A percentile compares a stretch with the other conserved stretches of the same genome.
These are phyloP conservation scores for Hypoxylon crocopeplum DNA, from an alignment of 495 filamentous ascomycete species.

Conservation along the genomic window DNA sequence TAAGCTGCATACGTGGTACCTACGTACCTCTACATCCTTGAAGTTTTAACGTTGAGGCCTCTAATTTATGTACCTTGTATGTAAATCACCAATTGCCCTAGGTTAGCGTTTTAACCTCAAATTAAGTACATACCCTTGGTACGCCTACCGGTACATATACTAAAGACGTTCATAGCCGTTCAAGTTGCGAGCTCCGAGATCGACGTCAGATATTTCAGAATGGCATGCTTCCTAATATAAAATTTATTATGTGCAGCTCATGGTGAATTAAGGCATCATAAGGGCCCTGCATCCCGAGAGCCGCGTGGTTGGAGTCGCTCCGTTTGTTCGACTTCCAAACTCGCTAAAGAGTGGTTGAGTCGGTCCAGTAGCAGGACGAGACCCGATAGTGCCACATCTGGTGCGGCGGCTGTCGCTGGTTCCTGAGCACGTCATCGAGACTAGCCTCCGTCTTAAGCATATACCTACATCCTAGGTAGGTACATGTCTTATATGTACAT, in stretches of 20 bases:
- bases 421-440: conserved; percentile 56
- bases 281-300: conserved; percentile 25
- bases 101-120: too few species aligned
- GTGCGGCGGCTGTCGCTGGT: conserved; percentile 34
- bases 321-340: not conserved
- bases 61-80: too few species aligned
- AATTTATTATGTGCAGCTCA: not conserved
- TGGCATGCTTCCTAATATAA: too few species aligned
- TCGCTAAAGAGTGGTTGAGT: conserved; percentile 2
- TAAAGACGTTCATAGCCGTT: too few species aligned
- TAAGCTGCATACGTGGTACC: too few species aligned
- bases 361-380: conserved; percentile 27
- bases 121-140: too few species aligned
- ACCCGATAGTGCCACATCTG: conserved; percentile 17
- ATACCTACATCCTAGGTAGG: not conserved
- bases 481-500: not conserved
- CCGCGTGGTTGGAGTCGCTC: conserved; percentile 7
- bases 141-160: too few species aligned
- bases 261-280: conserved; percentile 34
- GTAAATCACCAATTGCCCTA: too few species aligned
- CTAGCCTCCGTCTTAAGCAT: conserved; percentile 45
- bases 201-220: too few species aligned
- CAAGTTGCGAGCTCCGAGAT: too few species aligned
- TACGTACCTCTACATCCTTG: too few species aligned
- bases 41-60: too few species aligned